phyloP scores from a whole-genome alignment of 768 basidiomycete genomes.

The Macrolepiota albuminosa region DNA sequence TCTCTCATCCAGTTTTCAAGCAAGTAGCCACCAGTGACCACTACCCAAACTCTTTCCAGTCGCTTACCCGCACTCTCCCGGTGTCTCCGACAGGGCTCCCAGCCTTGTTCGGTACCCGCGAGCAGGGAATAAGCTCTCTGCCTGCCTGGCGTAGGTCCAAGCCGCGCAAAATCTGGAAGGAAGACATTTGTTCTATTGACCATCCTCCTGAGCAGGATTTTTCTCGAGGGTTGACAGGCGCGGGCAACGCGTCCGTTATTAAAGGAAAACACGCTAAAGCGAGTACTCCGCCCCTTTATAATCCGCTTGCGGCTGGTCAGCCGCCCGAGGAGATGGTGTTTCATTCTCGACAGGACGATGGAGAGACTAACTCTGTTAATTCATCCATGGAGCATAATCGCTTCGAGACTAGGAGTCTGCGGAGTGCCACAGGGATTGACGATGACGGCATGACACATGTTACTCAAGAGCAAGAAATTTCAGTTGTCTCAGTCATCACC shows the following conservation, averaged over 20 bases:
- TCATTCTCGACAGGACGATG: constrained; percentile 24
- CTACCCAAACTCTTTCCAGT: constrained; percentile 44
- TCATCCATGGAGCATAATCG: constrained; percentile 28
- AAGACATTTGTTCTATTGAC: constrained; percentile 31
- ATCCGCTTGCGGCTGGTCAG: constrained; percentile 20
- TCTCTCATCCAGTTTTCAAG: constrained; percentile 67
- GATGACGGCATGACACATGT: constrained; percentile 25
- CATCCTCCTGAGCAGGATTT: constrained; percentile 49
- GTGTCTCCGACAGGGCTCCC: constrained; percentile 57
- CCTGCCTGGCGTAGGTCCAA: constrained; percentile 70
- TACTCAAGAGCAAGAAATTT: constrained; percentile 14
- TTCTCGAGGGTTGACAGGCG: constrained; percentile 67
- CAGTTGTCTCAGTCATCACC: constrained; percentile 16
- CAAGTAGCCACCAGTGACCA: constrained; percentile 38
- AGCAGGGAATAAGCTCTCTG: constrained; percentile 70
- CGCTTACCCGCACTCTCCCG: constrained; percentile 54
- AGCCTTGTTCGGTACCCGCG: constrained; percentile 59
- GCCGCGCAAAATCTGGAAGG: constrained; percentile 63
- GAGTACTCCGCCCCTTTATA: constrained; percentile 73
- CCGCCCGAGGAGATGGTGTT: constrained; percentile 13
- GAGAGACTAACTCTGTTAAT: constrained; percentile 40
- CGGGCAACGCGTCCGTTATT: constrained; percentile 77
- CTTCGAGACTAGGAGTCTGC: constrained; percentile 33
- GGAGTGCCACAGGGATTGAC: constrained; percentile 25
- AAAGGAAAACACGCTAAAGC: constrained; percentile 83